Base-by-base conservation (phyloP, 495 filamentous ascomycete species). In the Aspergillus biplanus region DNA sequence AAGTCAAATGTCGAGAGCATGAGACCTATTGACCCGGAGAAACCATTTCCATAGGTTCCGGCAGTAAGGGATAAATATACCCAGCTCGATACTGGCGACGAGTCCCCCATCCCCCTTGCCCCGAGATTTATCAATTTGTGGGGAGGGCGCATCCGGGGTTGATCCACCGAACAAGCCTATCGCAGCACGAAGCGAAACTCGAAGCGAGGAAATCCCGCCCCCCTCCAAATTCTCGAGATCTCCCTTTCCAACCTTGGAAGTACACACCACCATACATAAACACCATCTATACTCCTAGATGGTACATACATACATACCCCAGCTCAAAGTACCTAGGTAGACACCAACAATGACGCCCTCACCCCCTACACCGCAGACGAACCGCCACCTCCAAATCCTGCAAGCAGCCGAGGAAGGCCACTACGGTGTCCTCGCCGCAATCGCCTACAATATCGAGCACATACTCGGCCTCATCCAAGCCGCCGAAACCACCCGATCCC, bases 361-460 rank as follows among this genome's bases (percentile, higher is more conserved):
- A 3, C 7, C 37, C 13, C 7, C 37, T 39, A 13, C 37, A 13
- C 37, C 8, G 3, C 13, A 4, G 8, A 39, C 37, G 0, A 39
- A 39, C 37, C 37, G 37, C 37, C 37, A 39, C 4, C 37, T 39
- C 8, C 13, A 39, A 39, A 39, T 39, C 37, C 37, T 39, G 62
- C 83, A 84, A 69, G 80, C 80, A 31, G 88, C 88, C 48, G 80
- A 82, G 57, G 78, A 79, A n/a, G 83, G 82, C 54, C 78, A 82
- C 5, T 91, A 90, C 75, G 88, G 83, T 49, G 83, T 91, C n/a
- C 82, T 87, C 4, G 87, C 82, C 63, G 86, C 89, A 79, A 89
- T 86, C 74, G 86, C 84, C 73, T 93, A 93, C 82, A 92, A 92
- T 80, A 85, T 89, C 73, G 89, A 91, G 77, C 85, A 84, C 67